Base-by-base conservation (phyloP, 306 rosid species). In the Quercus alba region DNA sequence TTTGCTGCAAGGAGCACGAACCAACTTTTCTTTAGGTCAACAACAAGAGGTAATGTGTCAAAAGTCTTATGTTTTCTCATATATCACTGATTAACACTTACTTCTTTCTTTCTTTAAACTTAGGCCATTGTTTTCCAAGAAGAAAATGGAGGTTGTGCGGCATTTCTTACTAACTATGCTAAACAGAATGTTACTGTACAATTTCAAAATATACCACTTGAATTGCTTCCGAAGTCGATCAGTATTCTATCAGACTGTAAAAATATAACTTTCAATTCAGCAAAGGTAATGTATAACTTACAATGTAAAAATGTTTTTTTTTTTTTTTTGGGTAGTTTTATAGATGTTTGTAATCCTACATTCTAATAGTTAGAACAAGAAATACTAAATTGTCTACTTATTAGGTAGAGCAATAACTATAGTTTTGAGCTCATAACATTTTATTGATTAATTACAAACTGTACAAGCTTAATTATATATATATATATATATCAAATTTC, bases 171-270 rank as follows among this genome's bases (percentile, higher is more conserved):
- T 81, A 92, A 92, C 78, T 76, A 84, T 68, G 88, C 86, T 56
- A 55, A 0, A 74, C 14, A 1, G 14, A 87, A 72, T 3, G 81
- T 68, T 25, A 72, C 86, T 18, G 85, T 92, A 20, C 89, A 81
- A 44, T 92, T 92, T 82, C 89, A 61, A 58, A 89, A 88, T 63
- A 77, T 17, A 13, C 74, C 94, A 17, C 78, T 75, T 33, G 77
- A 73, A 52, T 79, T 92, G 75, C 82, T 86, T 14, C 91, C 94
- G 14, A 92, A 70, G 81, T 90, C 94, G 6, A 86, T 90, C 25
- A 90, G 93, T 72, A 86, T 92, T 81, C 86, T 92, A 79, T 83
- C 81, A 72, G 94, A 90, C 77, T 92, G 97, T 62, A 57, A 86
- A 76, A 86, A 80, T 30, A 90, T 88, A 12, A 74, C 74, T 72